Conservation (phyloP, 805 yeast genomes). For the Candida ovalis region DNA sequence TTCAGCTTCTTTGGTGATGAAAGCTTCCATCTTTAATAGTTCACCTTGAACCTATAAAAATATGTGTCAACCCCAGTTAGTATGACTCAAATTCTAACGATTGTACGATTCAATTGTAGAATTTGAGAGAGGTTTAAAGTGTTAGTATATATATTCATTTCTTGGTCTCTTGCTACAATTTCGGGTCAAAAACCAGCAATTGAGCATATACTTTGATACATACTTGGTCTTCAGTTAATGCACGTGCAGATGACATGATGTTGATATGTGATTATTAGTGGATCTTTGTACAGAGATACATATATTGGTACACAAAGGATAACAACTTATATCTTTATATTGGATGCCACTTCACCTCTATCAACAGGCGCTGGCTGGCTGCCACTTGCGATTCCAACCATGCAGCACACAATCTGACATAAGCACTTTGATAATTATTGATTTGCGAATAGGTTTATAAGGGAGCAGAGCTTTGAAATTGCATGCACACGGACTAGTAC, state of each 20-base stretch:
- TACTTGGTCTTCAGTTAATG: conserved; percentile 48
- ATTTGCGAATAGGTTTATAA: no score
- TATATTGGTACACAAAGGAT: not conserved
- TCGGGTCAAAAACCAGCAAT: no score
- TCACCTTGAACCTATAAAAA: conserved; percentile 78
- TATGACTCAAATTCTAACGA: not conserved
- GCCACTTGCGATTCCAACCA: no score
- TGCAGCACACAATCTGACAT: no score
- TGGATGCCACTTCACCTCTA: not conserved
- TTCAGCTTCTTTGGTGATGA: conserved; percentile 98
- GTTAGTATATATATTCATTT: conserved; percentile 4
- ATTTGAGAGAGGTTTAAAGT: not conserved
- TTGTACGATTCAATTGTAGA: not conserved
- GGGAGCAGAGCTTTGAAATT: no score
- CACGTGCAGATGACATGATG: conserved; percentile 32
- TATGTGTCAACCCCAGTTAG: not conserved
- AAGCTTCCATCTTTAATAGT: conserved; percentile 95
- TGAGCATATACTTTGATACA: conserved; percentile 17
- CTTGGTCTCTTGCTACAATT: no score
- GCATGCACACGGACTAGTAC: no score
- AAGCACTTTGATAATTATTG: no score
- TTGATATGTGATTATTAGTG: no score
- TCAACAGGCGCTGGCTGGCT: no score
- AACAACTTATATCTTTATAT: no score
- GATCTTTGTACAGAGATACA: not conserved